Percentiles rank a stretch among this genome's conserved stretches.
phyloP scores from a whole-genome alignment of 345 rosid species.

The Acer campestre region DNA sequence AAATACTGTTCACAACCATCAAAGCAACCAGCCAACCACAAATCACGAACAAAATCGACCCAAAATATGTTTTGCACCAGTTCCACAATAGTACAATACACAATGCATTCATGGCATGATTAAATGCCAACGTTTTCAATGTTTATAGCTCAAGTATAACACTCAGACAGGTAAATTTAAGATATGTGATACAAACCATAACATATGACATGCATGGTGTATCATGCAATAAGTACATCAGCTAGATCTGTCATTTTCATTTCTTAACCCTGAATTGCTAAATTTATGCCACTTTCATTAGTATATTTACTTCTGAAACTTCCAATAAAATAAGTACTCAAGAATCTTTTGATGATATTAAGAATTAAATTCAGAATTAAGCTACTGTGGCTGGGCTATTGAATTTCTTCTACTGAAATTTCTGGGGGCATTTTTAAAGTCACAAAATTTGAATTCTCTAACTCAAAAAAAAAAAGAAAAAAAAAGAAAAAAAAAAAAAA shows the following conservation, averaged over 20 bases:
- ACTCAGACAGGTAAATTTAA: not conserved
- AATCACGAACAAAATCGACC: not conserved
- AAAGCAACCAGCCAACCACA: not conserved
- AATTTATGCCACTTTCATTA: too few relatives aligned
- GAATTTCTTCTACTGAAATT: not conserved
- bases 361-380: too few relatives aligned
- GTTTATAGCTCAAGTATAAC: not conserved
- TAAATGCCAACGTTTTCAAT: not conserved
- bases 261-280: too few relatives aligned
- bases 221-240: not conserved
- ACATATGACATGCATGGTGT: not conserved
- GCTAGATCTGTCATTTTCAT: too few relatives aligned
- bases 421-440: not conserved
- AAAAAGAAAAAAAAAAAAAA: too few relatives aligned
- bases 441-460: too few relatives aligned
- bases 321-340: too few relatives aligned
- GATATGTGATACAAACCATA: not conserved
- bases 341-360: too few relatives aligned
- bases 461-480: too few relatives aligned
- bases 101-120: not conserved
- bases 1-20: not conserved
- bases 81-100: not conserved
- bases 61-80: not conserved
- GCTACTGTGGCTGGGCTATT: too few relatives aligned
- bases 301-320: too few relatives aligned